Percentiles rank a stretch among this genome's conserved stretches.
Evolutionary conservation across 2,329 filamentous ascomycete genomes (phyloP).

Genomic region (Sclerotiophoma versabilis): DNA sequence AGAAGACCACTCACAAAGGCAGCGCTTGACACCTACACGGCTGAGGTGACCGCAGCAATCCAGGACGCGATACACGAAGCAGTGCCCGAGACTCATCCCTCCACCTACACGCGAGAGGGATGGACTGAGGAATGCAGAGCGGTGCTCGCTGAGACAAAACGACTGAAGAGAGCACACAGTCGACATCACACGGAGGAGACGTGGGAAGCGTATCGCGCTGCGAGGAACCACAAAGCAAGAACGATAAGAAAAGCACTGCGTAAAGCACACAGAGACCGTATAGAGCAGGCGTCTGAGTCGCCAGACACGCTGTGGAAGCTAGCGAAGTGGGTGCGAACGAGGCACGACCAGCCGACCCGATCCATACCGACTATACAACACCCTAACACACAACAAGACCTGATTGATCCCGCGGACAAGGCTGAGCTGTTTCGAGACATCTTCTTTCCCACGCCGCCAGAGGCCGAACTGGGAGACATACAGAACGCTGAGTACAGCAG

Average conservation of each 20-base stretch:
- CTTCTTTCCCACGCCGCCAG: conserved; percentile 4
- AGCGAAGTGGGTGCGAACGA: conserved; percentile 33
- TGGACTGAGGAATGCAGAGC: conserved; percentile 18
- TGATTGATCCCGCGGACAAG: conserved; percentile 17
- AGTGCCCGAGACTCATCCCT: conserved; percentile 5
- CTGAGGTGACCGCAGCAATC: conserved; percentile 18
- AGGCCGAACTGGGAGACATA: conserved; percentile 26
- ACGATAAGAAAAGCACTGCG: conserved; percentile 25
- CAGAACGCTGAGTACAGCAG: conserved; percentile 19
- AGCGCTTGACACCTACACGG: conserved; percentile 16
- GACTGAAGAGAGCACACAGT: conserved; percentile 17
- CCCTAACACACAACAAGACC: conserved; percentile 11
- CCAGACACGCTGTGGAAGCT: conserved; percentile 32
- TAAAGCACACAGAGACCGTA: conserved; percentile 25
- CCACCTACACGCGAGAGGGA: conserved; percentile 7
- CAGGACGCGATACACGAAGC: conserved; percentile 12
- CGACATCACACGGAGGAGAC: conserved; percentile 10
- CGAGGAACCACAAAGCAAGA: conserved; percentile 34
- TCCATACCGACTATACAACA: conserved; percentile 19
- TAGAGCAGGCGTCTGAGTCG: too few relatives aligned
- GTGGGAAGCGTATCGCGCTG: conserved; percentile 20
- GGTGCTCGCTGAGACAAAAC: conserved; percentile 19
- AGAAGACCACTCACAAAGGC: conserved; percentile 17
- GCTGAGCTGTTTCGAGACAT: conserved; percentile 11
- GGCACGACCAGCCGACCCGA: conserved; percentile 10